Percentiles rank a stretch among this genome's conserved stretches.
phyloP scores from a whole-genome alignment of 2,329 filamentous ascomycete species.

The Chaetomium globosum region DNA sequence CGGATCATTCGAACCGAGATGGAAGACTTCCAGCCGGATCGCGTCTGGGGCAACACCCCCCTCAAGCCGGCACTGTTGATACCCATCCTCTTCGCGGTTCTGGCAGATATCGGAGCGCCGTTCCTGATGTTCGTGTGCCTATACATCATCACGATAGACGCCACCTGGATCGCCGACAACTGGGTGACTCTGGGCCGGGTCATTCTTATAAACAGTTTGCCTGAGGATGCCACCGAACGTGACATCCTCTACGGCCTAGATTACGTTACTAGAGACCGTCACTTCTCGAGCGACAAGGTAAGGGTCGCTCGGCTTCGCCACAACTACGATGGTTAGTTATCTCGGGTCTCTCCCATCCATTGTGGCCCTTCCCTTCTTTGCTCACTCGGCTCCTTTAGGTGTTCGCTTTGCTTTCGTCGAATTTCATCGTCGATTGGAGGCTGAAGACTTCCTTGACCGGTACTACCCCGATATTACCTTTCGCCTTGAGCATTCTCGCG shows the following conservation, averaged over 20 bases:
- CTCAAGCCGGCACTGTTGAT: constrained; percentile 6
- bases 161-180: constrained; percentile 6
- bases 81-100: constrained; percentile 8
- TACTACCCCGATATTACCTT: constrained; percentile 45
- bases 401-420: constrained; percentile 47
- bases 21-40: neutral
- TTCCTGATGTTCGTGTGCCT: constrained; percentile 1
- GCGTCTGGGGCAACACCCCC: neutral
- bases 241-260: constrained; percentile 38
- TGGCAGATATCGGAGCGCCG: constrained; percentile 15
- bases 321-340: constrained; percentile 30
- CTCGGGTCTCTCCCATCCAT: neutral
- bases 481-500: constrained; percentile 39
- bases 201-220: constrained; percentile 32
- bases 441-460: constrained; percentile 46
- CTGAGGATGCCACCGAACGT: constrained; percentile 36
- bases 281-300: constrained; percentile 36
- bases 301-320: constrained; percentile 30
- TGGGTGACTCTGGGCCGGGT: constrained; percentile 23
- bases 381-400: constrained; percentile 24
- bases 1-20: constrained; percentile 14
- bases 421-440: constrained; percentile 46
- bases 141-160: constrained; percentile 6
- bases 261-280: constrained; percentile 33
- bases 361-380: neutral